Evolutionary conservation across 257 asterid genomes (phyloP).

Genomic region (Nicotiana undulata): DNA sequence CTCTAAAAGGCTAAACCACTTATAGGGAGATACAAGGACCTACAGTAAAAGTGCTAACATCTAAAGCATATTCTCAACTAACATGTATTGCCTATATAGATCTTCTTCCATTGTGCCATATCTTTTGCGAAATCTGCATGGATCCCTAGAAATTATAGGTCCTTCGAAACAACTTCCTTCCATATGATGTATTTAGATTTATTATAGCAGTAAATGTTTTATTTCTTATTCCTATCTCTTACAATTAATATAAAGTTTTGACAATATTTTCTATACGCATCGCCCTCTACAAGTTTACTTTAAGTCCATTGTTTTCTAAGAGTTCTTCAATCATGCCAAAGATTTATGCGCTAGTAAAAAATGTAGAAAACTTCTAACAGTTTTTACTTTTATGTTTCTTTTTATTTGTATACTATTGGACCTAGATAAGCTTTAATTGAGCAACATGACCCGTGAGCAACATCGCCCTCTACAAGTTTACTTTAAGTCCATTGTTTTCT

Average conservation of each 20-base stretch:
- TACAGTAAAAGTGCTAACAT: too few species aligned
- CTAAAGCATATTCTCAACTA: too few species aligned
- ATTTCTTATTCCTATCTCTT: background rate
- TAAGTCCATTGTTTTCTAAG: background rate
- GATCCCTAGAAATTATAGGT: too few species aligned
- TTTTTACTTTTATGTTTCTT: background rate
- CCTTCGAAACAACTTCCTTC: too few species aligned
- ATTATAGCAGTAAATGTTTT: background rate
- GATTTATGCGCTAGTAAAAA: background rate
- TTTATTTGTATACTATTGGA: too few species aligned
- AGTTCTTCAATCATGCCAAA: background rate
- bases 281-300: background rate
- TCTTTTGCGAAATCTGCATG: too few species aligned
- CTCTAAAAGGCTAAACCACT: too few species aligned
- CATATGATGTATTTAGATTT: background rate
- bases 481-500: background rate
- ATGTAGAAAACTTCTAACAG: background rate
- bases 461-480: background rate
- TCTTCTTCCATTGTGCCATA: too few species aligned
- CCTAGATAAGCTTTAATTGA: too few species aligned
- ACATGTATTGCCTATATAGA: too few species aligned
- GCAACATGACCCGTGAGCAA: too few species aligned
- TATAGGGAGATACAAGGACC: too few species aligned
- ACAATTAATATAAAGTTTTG: background rate
- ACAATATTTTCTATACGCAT: background rate